Conservation (phyloP, 768 basidiomycete species). For the Fomitopsis serialis region DNA sequence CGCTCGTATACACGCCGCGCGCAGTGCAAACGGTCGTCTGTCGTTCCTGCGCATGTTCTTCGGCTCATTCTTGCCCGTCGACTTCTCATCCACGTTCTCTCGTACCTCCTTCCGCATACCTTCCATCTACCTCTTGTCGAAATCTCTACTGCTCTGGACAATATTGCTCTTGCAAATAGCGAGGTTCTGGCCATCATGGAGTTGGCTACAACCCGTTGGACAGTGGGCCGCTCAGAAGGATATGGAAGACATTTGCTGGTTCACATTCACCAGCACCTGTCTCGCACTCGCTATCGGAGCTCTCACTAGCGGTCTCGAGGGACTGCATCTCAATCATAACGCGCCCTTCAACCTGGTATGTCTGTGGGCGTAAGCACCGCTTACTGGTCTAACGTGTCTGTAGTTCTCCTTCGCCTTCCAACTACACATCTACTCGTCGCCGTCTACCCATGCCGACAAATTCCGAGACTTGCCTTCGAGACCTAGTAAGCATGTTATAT, state of each 20-base stretch:
- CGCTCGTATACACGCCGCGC: constrained; percentile 18
- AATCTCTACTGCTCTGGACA: constrained; percentile 52
- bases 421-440: constrained; percentile 67
- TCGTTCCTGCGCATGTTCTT: background rate
- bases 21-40: constrained; percentile 1
- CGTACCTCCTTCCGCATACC: constrained; percentile 58
- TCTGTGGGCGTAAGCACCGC: too few relatives aligned
- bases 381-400: background rate
- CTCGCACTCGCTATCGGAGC: constrained; percentile 59
- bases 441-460: constrained; percentile 47
- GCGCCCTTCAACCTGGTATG: constrained; percentile 68
- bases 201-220: constrained; percentile 31
- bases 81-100: constrained; percentile 54
- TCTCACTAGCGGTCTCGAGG: constrained; percentile 64
- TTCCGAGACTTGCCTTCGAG: constrained; percentile 45
- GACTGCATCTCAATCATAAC: constrained; percentile 42
- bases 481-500: constrained; percentile 68
- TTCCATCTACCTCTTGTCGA: constrained; percentile 55
- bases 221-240: constrained; percentile 43
- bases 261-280: constrained; percentile 65
- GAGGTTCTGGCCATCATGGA: constrained; percentile 31
- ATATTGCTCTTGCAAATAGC: constrained; percentile 55
- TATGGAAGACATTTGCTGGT: constrained; percentile 68
- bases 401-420: constrained; percentile 78
- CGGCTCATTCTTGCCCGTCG: constrained; percentile 50